Evolutionary conservation across 495 filamentous ascomycete genomes (phyloP).

Genomic region (Penicillium daleae): DNA sequence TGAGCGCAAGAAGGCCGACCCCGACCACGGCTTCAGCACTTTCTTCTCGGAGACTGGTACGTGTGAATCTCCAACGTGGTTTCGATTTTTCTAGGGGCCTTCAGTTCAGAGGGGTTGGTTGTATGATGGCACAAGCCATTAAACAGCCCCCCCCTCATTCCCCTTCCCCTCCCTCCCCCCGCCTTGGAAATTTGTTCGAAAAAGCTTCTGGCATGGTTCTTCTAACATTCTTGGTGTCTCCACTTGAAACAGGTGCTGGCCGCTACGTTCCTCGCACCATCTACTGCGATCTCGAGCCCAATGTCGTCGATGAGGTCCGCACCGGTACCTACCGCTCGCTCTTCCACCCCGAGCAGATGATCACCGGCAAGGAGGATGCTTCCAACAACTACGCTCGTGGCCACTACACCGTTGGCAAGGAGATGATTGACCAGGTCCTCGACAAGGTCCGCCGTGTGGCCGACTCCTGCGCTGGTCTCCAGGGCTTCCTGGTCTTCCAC

Average conservation of each 20-base stretch:
- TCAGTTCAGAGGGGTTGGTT: background rate
- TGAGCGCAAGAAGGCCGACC: constrained; percentile 94
- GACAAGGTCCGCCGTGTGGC: constrained; percentile 95
- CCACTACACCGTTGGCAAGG: constrained; percentile 98
- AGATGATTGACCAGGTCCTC: constrained; percentile 95
- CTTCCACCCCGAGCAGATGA: constrained; percentile 99
- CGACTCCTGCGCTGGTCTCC: constrained; percentile 95
- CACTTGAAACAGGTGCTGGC: constrained; percentile 74
- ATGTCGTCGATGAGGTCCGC: constrained; percentile 99
- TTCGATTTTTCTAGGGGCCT: constrained; percentile 15
- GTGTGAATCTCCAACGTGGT: constrained; percentile 12
- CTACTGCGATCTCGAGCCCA: constrained; percentile 99
- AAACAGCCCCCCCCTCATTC: constrained; percentile 2
- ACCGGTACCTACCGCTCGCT: constrained; percentile 93
- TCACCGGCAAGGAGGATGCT: constrained; percentile 98
- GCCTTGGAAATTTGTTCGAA: background rate
- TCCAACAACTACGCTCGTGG: constrained; percentile 99
- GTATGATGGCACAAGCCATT: background rate
- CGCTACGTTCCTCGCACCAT: constrained; percentile 99
- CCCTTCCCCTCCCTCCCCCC: background rate
- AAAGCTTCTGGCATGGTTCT: constrained; percentile 6
- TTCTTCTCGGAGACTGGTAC: constrained; percentile 99
- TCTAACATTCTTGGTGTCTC: constrained; percentile 26
- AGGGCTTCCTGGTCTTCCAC: constrained; percentile 99
- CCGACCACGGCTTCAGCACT: constrained; percentile 98